Base-by-base conservation (phyloP, 129 eudicot species). In the Artemisia argyi region DNA sequence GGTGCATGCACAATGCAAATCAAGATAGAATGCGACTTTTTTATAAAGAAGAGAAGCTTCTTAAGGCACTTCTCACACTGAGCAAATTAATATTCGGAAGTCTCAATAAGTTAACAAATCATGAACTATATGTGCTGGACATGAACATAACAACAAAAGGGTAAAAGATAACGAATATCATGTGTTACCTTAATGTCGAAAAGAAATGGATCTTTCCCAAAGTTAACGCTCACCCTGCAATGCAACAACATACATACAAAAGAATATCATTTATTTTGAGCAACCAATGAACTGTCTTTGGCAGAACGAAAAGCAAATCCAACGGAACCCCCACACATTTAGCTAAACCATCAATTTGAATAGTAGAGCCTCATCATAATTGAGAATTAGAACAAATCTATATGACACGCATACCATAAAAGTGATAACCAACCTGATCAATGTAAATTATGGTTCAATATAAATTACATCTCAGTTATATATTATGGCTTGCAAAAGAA, bases 171-270 rank as follows among this genome's bases (percentile, higher is more conserved):
- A 5, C 70, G 28, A 64, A 77, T 54, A 47, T 55, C 39, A 76
- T 62, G 57, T 56, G 76, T 80, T 81, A 84, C 98, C 91, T 90
- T 81, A n/a, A 90, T 67, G 79, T 94, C 96, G 35, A 94, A 94
- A 62, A 85, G 64, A 84, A 87, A 94, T 56, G 85, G 91, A 35
- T 87, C 92, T 79, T 90, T 79, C 68, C 98, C 98, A 57, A 94
- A 94, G 82, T 94, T 94, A 50, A 94, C 97, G 51, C 78, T 76
- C 63, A 94, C 91, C 97, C 98, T 94, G 89, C 73, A 28, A 71
- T 46, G 65, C 28, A 81, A 71, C 19, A 68, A 19, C 69, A 63
- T 66, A 61, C 9, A 61, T 39, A 7, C 46, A 39, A 30, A 53
- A 50, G 22, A 80, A 60, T 30, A 68, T 19, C 58, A 55, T 13